These are phyloP conservation scores for Cucurbita maxima DNA, from an alignment of 306 rosid genomes.

Conservation along the genomic window DNA sequence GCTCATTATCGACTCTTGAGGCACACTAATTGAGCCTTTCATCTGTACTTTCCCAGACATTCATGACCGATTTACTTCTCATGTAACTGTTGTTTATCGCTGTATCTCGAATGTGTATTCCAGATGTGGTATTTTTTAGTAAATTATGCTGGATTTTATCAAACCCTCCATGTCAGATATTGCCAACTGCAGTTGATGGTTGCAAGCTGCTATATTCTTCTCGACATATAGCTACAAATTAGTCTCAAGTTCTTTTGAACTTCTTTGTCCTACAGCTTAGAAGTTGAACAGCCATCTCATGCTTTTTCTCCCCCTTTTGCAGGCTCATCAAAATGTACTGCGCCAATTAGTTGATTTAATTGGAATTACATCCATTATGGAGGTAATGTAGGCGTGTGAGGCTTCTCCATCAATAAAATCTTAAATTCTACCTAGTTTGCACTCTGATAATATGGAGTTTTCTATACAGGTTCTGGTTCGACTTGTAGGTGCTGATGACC, in stretches of 20 bases:
- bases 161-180: neutral
- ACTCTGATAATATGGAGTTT: conserved; percentile 7
- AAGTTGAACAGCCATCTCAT: neutral
- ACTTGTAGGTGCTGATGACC: conserved; percentile 87
- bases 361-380: conserved; percentile 97
- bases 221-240: neutral
- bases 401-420: neutral
- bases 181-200: neutral
- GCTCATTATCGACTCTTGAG: neutral
- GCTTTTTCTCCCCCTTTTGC: conserved; percentile 10
- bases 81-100: neutral
- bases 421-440: conserved; percentile 3
- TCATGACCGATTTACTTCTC: neutral
- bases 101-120: neutral
- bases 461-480: conserved; percentile 80
- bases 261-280: neutral
- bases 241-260: neutral
- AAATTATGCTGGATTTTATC: neutral
- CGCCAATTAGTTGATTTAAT: conserved; percentile 88
- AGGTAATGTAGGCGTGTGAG: conserved; percentile 32
- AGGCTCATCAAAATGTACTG: conserved; percentile 91
- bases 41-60: neutral
- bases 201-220: neutral
- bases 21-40: neutral
- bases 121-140: neutral